Percentiles rank a stretch among this genome's conserved stretches.
These are phyloP conservation scores for Omphalotus olearius DNA, from an alignment of 1,284 basidiomycete species.

Conservation along the genomic window DNA sequence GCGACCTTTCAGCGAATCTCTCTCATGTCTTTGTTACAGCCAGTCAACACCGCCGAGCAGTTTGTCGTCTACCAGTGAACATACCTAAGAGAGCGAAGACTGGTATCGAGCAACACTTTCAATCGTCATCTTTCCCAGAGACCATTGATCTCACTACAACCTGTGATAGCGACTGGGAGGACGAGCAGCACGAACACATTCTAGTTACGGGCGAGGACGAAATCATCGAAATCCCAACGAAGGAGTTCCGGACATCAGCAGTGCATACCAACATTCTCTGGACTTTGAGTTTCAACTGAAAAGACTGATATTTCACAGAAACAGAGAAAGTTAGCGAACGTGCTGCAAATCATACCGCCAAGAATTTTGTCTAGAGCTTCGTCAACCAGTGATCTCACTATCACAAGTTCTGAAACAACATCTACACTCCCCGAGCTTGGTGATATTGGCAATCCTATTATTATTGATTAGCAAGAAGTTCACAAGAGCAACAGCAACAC, in stretches of 20 bases:
- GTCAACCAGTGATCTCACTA: too few species aligned
- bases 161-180: conserved; percentile 4
- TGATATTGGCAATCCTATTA: conserved; percentile 10
- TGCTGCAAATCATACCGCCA: too few species aligned
- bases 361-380: too few species aligned
- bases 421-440: conserved; percentile 1
- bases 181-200: background rate
- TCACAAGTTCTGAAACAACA: too few species aligned
- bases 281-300: too few species aligned
- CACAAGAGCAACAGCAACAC: too few species aligned
- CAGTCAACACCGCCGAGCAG: too few species aligned
- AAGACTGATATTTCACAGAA: too few species aligned
- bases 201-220: background rate
- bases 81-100: background rate
- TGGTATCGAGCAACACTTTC: background rate
- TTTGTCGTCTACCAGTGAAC: too few species aligned
- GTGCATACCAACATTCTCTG: background rate
- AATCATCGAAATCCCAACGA: conserved; percentile 3
- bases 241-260: background rate
- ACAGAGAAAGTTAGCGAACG: too few species aligned
- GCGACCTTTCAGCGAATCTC: too few species aligned
- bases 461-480: conserved; percentile 5
- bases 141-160: conserved; percentile 4
- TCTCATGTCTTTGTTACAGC: too few species aligned
- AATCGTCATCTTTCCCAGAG: background rate